Conservation (phyloP, 352 stramenopile genomes). For the Thalassiosira mediterranea region DNA sequence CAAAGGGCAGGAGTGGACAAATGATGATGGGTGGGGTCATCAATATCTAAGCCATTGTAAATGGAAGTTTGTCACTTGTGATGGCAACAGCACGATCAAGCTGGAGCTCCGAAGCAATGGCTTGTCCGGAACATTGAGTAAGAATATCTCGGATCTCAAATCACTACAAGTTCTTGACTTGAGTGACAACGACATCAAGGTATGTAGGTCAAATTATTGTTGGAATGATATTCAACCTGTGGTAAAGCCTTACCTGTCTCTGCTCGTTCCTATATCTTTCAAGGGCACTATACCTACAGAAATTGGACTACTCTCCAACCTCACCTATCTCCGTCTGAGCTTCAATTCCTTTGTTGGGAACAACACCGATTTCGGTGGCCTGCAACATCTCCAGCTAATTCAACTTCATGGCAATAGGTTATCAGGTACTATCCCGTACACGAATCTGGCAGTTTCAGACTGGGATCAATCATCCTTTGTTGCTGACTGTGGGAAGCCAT, state of each 20-base stretch:
- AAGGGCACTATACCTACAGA: slow-evolving; percentile 10
- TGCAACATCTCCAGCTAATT: slow-evolving; percentile 23
- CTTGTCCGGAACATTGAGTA: slow-evolving; percentile 29
- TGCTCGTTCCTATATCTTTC: not conserved
- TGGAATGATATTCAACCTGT: too few species aligned
- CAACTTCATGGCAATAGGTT: slow-evolving; percentile 39
- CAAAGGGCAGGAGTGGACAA: slow-evolving; percentile 8
- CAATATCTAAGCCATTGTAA: slow-evolving; percentile 1
- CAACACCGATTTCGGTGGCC: slow-evolving; percentile 1
- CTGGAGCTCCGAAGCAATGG: slow-evolving; percentile 12
- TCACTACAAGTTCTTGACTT: slow-evolving; percentile 33
- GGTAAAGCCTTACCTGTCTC: not conserved
- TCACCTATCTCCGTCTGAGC: slow-evolving; percentile 23
- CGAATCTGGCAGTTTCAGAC: not conserved
- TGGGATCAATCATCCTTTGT: not conserved
- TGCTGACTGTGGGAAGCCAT: slow-evolving; percentile 12
- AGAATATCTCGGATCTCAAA: slow-evolving; percentile 9
- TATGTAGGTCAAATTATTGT: not conserved
- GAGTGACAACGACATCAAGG: slow-evolving; percentile 45
- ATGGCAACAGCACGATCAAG: not conserved
- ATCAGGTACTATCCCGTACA: slow-evolving; percentile 11
- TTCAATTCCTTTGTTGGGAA: slow-evolving; percentile 27
- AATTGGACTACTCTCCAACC: slow-evolving; percentile 13
- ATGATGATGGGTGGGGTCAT: not conserved
- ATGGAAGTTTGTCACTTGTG: slow-evolving; percentile 1